phyloP scores from a whole-genome alignment of 495 filamentous ascomycete genomes.

The Aspergillus homomorphus region DNA sequence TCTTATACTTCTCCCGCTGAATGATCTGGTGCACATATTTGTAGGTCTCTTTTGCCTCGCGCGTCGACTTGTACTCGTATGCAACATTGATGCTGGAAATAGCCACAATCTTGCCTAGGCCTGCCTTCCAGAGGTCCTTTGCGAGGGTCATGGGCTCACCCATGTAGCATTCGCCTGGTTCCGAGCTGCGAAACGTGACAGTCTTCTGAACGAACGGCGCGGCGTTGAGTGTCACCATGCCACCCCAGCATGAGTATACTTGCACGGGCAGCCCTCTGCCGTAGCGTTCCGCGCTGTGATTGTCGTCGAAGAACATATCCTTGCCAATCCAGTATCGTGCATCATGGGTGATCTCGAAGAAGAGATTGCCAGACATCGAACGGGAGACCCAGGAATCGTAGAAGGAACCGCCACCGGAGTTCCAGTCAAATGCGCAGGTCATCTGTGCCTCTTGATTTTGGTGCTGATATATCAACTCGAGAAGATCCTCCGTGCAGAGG shows the following conservation, averaged over 20 bases:
- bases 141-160: conserved; percentile 48
- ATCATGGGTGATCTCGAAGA: conserved; percentile 46
- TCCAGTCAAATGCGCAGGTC: conserved; percentile 56
- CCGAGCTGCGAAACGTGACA: conserved; percentile 33
- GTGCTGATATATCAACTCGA: conserved; percentile 49
- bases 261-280: conserved; percentile 40
- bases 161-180: conserved; percentile 40
- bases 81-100: conserved; percentile 50
- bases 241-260: conserved; percentile 56
- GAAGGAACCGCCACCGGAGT: conserved; percentile 38
- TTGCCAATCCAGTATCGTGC: conserved; percentile 40
- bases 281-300: conserved; percentile 23
- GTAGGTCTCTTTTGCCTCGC: conserved; percentile 37
- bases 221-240: conserved; percentile 35
- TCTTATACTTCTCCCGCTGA: conserved; percentile 12
- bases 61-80: conserved; percentile 36
- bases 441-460: conserved; percentile 44
- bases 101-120: conserved; percentile 45
- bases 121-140: conserved; percentile 48
- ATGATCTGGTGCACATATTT: conserved; percentile 38
- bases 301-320: conserved; percentile 48
- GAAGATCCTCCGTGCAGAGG: conserved; percentile 50
- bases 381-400: conserved; percentile 54
- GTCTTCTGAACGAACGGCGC: conserved; percentile 30
- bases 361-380: conserved; percentile 45